Base-by-base conservation (phyloP, 2,329 filamentous ascomycete genomes). In the Cladobotryum mycophilum region DNA sequence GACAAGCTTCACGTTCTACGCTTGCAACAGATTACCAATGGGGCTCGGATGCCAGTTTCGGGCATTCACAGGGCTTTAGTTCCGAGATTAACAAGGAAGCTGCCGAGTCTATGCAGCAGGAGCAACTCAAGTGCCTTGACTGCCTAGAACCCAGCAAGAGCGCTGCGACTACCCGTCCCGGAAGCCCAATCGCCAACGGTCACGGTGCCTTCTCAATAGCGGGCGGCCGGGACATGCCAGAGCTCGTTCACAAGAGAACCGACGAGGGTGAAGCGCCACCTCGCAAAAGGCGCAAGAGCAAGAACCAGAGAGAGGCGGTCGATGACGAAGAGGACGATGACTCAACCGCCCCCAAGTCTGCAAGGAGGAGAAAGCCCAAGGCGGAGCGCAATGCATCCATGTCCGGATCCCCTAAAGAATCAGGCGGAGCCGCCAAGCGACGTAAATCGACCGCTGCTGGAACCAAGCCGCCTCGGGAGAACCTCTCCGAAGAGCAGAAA, bases 401-500 rank as follows among this genome's bases (percentile, higher is more conserved):
- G 55, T 70, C 58, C 41, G 63, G 60, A 51, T 69, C 64, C 33
- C 41, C 42, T 5, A 38, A 25, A 35, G 49, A 54, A 4, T 66
- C 63, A 54, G 62, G 48, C 1, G 58, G 45, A 67, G 64, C 55
- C 8, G 66, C 67, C 13, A 79, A 79, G 60, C 70, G 78, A 45
- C 72, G 77, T 35, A 81, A 79, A 59, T 79, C 78, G 1, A 65
- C 62, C 6, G 64, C 60, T 5, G 69, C 62, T 37, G 65, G 58
- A 9, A 56, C 66, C 15, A 84, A 82, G 59, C 52, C 70, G 2
- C 63, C 74, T 3, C 70, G 86, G 22, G 85, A 84, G 63, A 95
- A 95, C 59, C 82, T 93, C 4, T 81, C 83, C 0, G 87, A 92
- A 58, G 84, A 86, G 53, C 86, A 93, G 67, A 93, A 92, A 68